These are phyloP conservation scores for Dioscorea cayenensis DNA, from an alignment of 116 monocot genomes.

Conservation along the genomic window DNA sequence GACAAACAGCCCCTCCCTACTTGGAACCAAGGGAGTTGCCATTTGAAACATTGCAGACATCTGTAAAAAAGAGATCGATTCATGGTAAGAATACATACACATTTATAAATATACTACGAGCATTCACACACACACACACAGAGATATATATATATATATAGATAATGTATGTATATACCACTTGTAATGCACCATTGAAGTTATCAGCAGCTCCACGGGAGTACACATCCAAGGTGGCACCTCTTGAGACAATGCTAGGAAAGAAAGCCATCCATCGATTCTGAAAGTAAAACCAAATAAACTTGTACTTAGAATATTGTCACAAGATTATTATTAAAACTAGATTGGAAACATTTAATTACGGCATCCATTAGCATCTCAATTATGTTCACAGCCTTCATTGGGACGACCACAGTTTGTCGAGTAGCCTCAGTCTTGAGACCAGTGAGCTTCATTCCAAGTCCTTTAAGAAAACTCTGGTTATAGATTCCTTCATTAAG, in stretches of 20 bases:
- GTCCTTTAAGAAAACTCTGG: constrained; percentile 5
- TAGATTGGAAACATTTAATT: neutral
- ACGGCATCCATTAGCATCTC: constrained; percentile 21
- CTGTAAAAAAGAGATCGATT: neutral
- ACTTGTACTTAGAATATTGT: neutral
- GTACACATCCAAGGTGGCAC: constrained; percentile 66
- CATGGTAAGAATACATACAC: neutral
- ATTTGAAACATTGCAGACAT: constrained; percentile 4
- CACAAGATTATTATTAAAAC: neutral
- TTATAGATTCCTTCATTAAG: constrained; percentile 17
- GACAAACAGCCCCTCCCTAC: neutral
- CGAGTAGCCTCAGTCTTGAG: constrained; percentile 12
- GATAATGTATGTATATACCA: constrained; percentile 37
- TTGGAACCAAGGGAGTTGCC: constrained; percentile 2
- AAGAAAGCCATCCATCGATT: constrained; percentile 70
- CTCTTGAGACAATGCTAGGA: constrained; percentile 77
- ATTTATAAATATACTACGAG: too few relatives aligned
- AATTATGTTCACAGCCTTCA: constrained; percentile 4
- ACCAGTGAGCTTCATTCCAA: constrained; percentile 5
- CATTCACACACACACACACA: too few relatives aligned
- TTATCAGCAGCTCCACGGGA: constrained; percentile 87
- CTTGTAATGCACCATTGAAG: constrained; percentile 88
- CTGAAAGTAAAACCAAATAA: constrained; percentile 17
- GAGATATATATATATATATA: too few relatives aligned
- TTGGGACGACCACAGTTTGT: constrained; percentile 4